Evolutionary conservation across 1,139 yeast genomes (phyloP).

Genomic region (Debaryomycetaceae sp.): DNA sequence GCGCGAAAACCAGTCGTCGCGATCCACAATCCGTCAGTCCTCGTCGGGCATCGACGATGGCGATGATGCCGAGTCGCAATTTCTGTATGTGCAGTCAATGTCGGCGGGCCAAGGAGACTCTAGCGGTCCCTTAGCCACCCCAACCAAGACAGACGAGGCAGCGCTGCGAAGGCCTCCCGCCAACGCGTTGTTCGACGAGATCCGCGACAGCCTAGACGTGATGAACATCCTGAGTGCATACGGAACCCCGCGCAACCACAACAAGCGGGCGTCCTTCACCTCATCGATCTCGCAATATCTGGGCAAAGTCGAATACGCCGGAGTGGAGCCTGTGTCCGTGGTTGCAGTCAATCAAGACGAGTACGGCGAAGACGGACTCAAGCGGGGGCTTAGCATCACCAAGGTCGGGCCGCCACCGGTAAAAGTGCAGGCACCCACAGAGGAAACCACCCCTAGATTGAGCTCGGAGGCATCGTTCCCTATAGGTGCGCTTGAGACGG

Average conservation of each 20-base stretch:
- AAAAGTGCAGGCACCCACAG: background rate
- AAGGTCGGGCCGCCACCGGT: slow-evolving; percentile 3
- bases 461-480: slow-evolving; percentile 4
- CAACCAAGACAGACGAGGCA: slow-evolving; percentile 1
- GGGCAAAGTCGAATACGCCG: slow-evolving; percentile 6
- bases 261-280: slow-evolving; percentile 5
- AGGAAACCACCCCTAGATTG: background rate
- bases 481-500: slow-evolving; percentile 6
- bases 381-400: slow-evolving; percentile 6
- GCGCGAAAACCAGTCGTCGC: slow-evolving; percentile 3
- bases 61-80: slow-evolving; percentile 8
- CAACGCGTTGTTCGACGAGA: slow-evolving; percentile 8
- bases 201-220: slow-evolving; percentile 6
- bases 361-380: slow-evolving; percentile 7
- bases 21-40: slow-evolving; percentile 2
- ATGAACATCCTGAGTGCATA: slow-evolving; percentile 3
- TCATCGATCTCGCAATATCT: slow-evolving; percentile 9
- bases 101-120: background rate
- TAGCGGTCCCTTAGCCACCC: slow-evolving; percentile 1
- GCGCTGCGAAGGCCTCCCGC: slow-evolving; percentile 1
- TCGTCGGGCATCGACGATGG: slow-evolving; percentile 1
- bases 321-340: slow-evolving; percentile 10
- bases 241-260: slow-evolving; percentile 1
- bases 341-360: slow-evolving; percentile 8
- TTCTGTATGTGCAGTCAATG: slow-evolving; percentile 10